phyloP scores from a whole-genome alignment of 768 basidiomycete species.

The Rickenella mellea region DNA sequence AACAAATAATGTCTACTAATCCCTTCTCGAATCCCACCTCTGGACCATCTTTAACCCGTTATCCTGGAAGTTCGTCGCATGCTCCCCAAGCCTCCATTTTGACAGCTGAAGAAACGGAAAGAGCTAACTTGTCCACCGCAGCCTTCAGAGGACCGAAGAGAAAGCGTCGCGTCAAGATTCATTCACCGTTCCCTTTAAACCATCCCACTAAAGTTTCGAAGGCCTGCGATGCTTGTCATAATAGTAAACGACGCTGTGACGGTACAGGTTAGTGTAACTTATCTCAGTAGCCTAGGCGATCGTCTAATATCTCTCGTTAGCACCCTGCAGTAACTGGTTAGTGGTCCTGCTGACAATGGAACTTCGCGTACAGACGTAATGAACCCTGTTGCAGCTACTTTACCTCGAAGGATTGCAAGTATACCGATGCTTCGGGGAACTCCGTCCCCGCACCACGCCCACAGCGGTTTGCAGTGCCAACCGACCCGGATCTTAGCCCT shows the following conservation, averaged over 20 bases:
- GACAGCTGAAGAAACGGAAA: too few species aligned
- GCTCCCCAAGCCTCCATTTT: too few species aligned
- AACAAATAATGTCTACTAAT: too few species aligned
- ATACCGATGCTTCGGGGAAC: constrained; percentile 71
- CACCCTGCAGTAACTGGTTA: constrained; percentile 77
- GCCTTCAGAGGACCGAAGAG: constrained; percentile 45
- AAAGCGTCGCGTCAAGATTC: constrained; percentile 43
- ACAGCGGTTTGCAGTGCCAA: neutral
- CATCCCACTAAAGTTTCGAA: constrained; percentile 11
- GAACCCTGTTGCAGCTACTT: constrained; percentile 56
- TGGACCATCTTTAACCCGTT: too few species aligned
- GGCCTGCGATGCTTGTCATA: constrained; percentile 80
- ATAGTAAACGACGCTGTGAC: constrained; percentile 77
- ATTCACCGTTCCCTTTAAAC: constrained; percentile 4
- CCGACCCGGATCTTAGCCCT: neutral
- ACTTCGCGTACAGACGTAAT: constrained; percentile 22
- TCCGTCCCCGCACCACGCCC: constrained; percentile 56
- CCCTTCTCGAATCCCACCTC: too few species aligned
- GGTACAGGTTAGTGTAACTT: constrained; percentile 58
- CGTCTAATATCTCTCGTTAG: constrained; percentile 35
- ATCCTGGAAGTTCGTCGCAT: too few species aligned
- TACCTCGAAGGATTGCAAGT: constrained; percentile 72
- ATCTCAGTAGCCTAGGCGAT: too few species aligned
- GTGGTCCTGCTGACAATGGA: constrained; percentile 6
- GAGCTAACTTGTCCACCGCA: constrained; percentile 18